Base-by-base conservation (phyloP, 164 flowering plant species). In the Aristolochia californica region DNA sequence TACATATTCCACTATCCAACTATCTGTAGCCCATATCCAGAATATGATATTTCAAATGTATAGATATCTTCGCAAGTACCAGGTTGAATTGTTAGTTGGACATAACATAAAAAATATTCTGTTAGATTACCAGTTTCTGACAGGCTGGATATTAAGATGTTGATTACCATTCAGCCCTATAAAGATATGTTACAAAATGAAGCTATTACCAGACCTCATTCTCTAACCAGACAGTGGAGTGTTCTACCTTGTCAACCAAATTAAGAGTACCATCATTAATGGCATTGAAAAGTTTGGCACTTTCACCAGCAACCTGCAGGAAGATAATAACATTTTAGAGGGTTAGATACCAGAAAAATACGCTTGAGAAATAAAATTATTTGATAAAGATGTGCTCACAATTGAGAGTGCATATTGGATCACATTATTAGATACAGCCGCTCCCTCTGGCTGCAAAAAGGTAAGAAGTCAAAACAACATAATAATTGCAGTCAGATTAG, bases 241-340 rank as follows among this genome's bases (percentile, higher is more conserved):
- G 57, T 38, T 24, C 25, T 40, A 93, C 99, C 95, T 94, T 94
- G 80, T 94, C 99, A 69, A 89, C 91, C 75, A 94, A 62, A 75
- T 90, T 94, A 53, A 80, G 77, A 45, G 83, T 78, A 30, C 96
- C 97, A 70, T 90, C 91, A 60, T 79, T 85, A 58, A 94, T 84
- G 48, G 96, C 97, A 73, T 76, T 83, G 64, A 85, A 83, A 45
- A 94, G 79, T 74, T 82, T 90, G 24, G 74, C 77, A 70, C 97
- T 94, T 72, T 94, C 99, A 16, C 82, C 68, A 55, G 95, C 96
- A 70, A 94, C 99, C 99, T 94, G 61, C 55, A 34, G 65, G n/a
- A 4, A 67, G 52, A 75, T 43, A n/a, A 55, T 0, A 63, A 38
- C 47, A 53, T 20, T 5, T 13, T 23, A 17, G 0, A 3, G 8